Conservation (phyloP, 768 basidiomycete species). For the Tricholoma matsutake region DNA sequence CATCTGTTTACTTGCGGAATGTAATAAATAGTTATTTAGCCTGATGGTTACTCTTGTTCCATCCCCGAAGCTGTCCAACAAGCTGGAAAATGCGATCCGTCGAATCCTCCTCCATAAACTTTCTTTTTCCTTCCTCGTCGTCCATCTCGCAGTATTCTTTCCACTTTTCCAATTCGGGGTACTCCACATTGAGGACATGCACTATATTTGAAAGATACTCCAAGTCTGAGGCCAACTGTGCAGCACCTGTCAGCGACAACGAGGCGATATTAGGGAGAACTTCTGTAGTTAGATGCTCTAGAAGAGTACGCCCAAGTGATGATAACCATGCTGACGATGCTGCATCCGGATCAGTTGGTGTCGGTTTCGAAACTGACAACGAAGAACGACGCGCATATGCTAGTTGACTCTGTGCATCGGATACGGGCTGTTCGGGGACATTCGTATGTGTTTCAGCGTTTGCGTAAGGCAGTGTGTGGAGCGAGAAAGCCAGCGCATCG, state of each 20-base stretch:
- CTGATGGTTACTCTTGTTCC: no score
- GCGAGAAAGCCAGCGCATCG: slow-evolving; percentile 84
- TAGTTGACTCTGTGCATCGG: slow-evolving; percentile 29
- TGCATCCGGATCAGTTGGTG: slow-evolving; percentile 62
- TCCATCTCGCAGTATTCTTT: slow-evolving; percentile 63
- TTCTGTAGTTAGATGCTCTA: slow-evolving; percentile 65
- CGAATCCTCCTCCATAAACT: slow-evolving; percentile 23
- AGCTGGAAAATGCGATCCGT: slow-evolving; percentile 32
- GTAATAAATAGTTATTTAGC: no score
- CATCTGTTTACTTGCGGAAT: not conserved
- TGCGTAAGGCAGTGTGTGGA: slow-evolving; percentile 76
- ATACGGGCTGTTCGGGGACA: slow-evolving; percentile 36
- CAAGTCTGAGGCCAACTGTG: slow-evolving; percentile 84
- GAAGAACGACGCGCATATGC: slow-evolving; percentile 43
- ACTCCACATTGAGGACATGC: slow-evolving; percentile 86
- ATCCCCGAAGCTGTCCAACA: slow-evolving; percentile 31
- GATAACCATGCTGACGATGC: slow-evolving; percentile 91
- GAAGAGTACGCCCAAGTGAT: slow-evolving; percentile 79
- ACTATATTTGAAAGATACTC: slow-evolving; percentile 91
- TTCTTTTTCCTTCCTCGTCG: slow-evolving; percentile 43
- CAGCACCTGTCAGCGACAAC: slow-evolving; percentile 64
- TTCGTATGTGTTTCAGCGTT: slow-evolving; percentile 52
- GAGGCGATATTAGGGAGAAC: slow-evolving; percentile 70
- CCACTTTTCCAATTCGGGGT: slow-evolving; percentile 78
- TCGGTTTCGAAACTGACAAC: slow-evolving; percentile 31